Evolutionary conservation across 768 basidiomycete species (phyloP).

Genomic region (Russula virescens): DNA sequence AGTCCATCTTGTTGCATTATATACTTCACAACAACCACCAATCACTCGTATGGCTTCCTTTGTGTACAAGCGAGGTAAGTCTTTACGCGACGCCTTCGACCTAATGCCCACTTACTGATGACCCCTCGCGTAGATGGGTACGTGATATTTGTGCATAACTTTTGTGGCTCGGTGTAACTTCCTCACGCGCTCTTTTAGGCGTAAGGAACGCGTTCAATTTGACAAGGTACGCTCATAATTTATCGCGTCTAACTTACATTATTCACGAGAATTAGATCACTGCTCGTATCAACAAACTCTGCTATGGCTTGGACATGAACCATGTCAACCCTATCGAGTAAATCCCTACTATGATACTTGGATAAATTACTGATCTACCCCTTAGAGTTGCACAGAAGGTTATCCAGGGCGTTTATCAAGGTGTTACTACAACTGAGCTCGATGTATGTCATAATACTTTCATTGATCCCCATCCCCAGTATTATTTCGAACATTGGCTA

Average conservation of each 20-base stretch:
- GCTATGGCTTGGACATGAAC: conserved; percentile 90
- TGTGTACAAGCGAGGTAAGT: conserved; percentile 55
- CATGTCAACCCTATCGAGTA: conserved; percentile 93
- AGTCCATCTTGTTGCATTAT: neutral
- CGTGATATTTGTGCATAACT: conserved; percentile 32
- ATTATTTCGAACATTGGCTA: neutral
- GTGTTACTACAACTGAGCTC: conserved; percentile 95
- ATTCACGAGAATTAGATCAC: conserved; percentile 55
- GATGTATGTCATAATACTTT: conserved; percentile 56
- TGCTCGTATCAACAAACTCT: conserved; percentile 80
- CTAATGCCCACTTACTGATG: conserved; percentile 12
- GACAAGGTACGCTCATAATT: conserved; percentile 61
- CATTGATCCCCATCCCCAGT: neutral
- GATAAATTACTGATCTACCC: neutral
- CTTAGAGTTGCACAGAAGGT: conserved; percentile 85
- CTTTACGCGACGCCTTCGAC: neutral
- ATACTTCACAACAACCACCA: neutral
- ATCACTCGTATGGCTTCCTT: conserved; percentile 32
- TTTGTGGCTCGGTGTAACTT: conserved; percentile 1
- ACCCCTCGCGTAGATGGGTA: conserved; percentile 42
- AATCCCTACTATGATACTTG: conserved; percentile 27
- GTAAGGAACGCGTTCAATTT: conserved; percentile 89
- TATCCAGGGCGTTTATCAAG: conserved; percentile 87
- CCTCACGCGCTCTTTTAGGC: conserved; percentile 38
- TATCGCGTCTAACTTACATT: neutral